phyloP scores from a whole-genome alignment of 306 rosid genomes.

The Quercus robur region DNA sequence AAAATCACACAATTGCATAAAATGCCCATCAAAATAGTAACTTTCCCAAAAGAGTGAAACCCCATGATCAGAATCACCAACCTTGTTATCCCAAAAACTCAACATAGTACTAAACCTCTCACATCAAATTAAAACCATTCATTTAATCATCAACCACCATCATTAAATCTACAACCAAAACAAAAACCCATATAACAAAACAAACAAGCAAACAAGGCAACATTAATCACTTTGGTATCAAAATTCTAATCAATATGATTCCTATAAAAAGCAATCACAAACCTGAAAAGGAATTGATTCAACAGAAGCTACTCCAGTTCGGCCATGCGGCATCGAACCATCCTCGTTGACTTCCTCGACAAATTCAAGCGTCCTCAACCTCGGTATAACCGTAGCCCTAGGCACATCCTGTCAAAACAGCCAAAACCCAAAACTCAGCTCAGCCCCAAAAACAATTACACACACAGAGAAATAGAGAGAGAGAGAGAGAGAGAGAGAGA shows the following conservation, averaged over 20 bases:
- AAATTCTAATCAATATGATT: neutral
- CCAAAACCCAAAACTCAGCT: neutral
- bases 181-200: neutral
- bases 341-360: neutral
- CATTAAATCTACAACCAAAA: neutral
- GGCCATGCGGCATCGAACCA: conserved; percentile 14
- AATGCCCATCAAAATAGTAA: neutral
- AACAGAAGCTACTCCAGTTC: conserved; percentile 25
- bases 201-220: neutral
- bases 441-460: neutral
- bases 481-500: neutral
- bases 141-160: neutral
- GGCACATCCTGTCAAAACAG: neutral
- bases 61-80: neutral
- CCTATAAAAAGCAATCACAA: neutral
- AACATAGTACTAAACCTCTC: neutral
- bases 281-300: conserved; percentile 39
- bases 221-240: neutral
- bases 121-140: neutral
- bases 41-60: neutral
- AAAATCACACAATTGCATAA: too few relatives aligned
- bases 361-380: conserved; percentile 19
- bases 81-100: neutral
- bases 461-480: neutral
- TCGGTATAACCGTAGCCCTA: neutral